Percentiles rank a stretch among this genome's conserved stretches.
Evolutionary conservation across 108 stramenopile species (phyloP).

Genomic region (Aurantiochytrium sp.): DNA sequence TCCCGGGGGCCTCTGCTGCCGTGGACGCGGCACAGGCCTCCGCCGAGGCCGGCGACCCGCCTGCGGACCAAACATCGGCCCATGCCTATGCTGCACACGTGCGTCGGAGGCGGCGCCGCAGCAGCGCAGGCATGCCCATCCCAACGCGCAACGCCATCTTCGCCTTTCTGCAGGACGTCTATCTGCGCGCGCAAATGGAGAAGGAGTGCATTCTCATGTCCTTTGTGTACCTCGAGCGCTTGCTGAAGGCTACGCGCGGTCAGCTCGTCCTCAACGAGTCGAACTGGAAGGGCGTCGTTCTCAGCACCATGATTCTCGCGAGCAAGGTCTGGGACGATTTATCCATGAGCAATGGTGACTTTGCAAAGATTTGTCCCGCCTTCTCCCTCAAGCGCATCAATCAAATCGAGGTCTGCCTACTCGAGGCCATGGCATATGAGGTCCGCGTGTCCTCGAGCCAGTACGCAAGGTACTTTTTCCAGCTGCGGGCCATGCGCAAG

Average conservation of each 20-base stretch:
- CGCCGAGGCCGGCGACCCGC: background rate
- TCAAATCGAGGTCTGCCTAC: conserved; percentile 65
- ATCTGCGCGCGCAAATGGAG: conserved; percentile 52
- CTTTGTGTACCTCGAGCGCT: conserved; percentile 87
- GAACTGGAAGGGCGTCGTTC: conserved; percentile 84
- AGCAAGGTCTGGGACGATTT: conserved; percentile 96
- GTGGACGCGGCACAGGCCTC: background rate
- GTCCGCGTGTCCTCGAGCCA: conserved; percentile 17
- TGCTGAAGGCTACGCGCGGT: conserved; percentile 53
- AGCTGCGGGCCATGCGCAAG: background rate
- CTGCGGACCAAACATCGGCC: background rate
- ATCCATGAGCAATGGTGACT: conserved; percentile 93
- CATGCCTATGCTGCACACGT: background rate
- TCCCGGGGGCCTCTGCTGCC: background rate
- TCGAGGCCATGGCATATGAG: conserved; percentile 8
- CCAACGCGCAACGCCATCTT: background rate
- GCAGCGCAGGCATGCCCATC: background rate
- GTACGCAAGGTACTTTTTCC: conserved; percentile 17
- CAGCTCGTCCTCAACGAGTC: conserved; percentile 52
- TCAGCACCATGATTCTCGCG: conserved; percentile 82
- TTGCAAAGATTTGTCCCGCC: conserved; percentile 60
- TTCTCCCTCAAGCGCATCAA: conserved; percentile 85
- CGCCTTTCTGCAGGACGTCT: background rate
- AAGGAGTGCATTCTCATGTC: conserved; percentile 89
- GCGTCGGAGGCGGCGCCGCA: background rate